Percentiles rank a stretch among this genome's conserved stretches.
Evolutionary conservation across 495 filamentous ascomycete species (phyloP).

Genomic region (Paragyromitra xinjiangensis): DNA sequence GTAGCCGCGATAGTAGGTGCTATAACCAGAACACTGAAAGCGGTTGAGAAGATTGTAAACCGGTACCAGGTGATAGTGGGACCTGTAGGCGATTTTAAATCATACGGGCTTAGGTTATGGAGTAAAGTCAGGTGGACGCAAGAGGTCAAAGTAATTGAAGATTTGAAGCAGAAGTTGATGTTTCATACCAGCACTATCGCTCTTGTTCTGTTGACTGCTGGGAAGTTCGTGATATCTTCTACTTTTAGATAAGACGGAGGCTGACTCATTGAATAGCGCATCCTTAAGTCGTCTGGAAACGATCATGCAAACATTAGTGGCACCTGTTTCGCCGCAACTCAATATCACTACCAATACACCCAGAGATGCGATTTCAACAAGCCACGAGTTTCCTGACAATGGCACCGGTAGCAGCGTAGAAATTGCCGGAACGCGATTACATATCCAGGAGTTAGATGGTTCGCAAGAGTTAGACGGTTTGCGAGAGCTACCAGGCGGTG

Average conservation of each 20-base stretch:
- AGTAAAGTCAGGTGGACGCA: slow-evolving; percentile 30
- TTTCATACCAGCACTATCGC: slow-evolving; percentile 30
- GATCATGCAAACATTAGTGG: slow-evolving; percentile 26
- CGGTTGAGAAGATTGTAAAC: slow-evolving; percentile 26
- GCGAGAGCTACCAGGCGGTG: neutral
- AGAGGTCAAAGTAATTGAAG: slow-evolving; percentile 27
- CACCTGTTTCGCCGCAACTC: neutral
- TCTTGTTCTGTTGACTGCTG: slow-evolving; percentile 22
- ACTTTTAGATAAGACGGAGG: neutral
- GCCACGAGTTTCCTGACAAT: neutral
- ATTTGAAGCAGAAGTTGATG: slow-evolving; percentile 33
- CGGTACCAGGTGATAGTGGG: slow-evolving; percentile 28
- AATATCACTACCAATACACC: neutral
- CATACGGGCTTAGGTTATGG: slow-evolving; percentile 25
- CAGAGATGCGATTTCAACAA: neutral
- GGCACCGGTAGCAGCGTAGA: neutral
- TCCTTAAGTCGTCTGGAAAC: slow-evolving; percentile 30
- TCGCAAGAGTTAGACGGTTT: neutral
- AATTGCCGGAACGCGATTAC: neutral
- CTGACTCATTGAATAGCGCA: slow-evolving; percentile 15
- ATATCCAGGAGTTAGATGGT: no score
- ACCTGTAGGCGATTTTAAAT: slow-evolving; percentile 15
- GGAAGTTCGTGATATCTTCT: slow-evolving; percentile 14
- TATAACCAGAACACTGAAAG: slow-evolving; percentile 29
- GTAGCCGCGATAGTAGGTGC: slow-evolving; percentile 30